Conservation (phyloP, 306 rosid species). For the Cucumis sativus region DNA sequence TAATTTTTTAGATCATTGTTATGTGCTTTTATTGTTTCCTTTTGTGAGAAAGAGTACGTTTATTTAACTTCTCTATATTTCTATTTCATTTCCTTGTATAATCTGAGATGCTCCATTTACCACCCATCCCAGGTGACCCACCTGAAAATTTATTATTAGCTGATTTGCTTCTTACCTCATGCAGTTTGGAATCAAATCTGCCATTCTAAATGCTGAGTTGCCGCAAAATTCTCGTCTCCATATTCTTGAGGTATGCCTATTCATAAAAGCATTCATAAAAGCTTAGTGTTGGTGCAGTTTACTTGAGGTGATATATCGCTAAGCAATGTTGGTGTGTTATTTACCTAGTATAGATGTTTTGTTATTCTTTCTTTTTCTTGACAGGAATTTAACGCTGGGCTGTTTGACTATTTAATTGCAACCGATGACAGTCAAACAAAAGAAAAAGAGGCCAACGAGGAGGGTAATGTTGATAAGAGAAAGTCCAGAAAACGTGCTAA, state of each 20-base stretch:
- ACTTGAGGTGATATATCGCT: neutral
- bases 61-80: neutral
- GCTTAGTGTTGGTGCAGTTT: neutral
- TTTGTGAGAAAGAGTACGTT: neutral
- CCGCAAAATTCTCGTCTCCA: slow-evolving; percentile 98
- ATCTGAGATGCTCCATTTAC: neutral
- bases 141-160: neutral
- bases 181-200: slow-evolving; percentile 89
- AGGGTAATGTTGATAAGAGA: slow-evolving; percentile 25
- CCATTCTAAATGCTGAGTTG: slow-evolving; percentile 90
- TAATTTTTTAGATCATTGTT: neutral
- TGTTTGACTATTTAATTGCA: slow-evolving; percentile 89
- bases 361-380: neutral
- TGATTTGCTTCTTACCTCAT: slow-evolving; percentile 8
- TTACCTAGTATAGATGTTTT: neutral
- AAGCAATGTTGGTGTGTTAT: neutral
- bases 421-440: slow-evolving; percentile 65
- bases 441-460: slow-evolving; percentile 48
- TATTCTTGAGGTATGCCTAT: slow-evolving; percentile 67
- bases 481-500: slow-evolving; percentile 37
- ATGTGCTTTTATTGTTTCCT: neutral
- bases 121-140: neutral
- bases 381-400: slow-evolving; percentile 99
- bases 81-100: neutral
- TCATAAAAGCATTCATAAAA: neutral